Evolutionary conservation across 1,284 basidiomycete genomes (phyloP).

Genomic region (Ganoderma boninense): DNA sequence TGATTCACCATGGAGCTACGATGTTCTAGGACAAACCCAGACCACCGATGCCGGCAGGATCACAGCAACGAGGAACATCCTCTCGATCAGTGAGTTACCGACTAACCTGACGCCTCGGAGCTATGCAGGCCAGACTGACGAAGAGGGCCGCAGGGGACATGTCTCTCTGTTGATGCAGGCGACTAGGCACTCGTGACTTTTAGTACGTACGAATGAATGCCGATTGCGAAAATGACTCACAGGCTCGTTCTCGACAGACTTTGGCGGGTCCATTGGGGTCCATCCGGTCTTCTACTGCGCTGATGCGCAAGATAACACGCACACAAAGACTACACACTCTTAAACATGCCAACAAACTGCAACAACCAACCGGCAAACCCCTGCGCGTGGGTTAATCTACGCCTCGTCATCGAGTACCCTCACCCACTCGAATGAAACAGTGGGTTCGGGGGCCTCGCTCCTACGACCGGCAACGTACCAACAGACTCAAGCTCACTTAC

Average conservation of each 20-base stretch:
- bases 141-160: background rate
- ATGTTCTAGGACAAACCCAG: background rate
- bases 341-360: background rate
- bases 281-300: background rate
- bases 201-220: background rate
- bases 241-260: background rate
- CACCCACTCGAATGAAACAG: background rate
- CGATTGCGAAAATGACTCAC: background rate
- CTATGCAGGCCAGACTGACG: background rate
- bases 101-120: background rate
- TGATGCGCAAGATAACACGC: background rate
- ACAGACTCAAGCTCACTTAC: background rate
- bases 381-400: background rate
- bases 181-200: background rate
- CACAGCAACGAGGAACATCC: background rate
- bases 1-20: background rate
- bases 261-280: background rate
- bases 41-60: conserved; percentile 1
- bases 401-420: background rate
- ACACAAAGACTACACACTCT: background rate
- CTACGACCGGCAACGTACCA: background rate
- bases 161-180: background rate
- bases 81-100: background rate
- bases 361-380: background rate
- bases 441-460: background rate